Evolutionary conservation across 169 alveolate genomes (phyloP), one percentile per base, ranked within the genome.

Genomic region (Plasmodium coatneyi): DNA sequence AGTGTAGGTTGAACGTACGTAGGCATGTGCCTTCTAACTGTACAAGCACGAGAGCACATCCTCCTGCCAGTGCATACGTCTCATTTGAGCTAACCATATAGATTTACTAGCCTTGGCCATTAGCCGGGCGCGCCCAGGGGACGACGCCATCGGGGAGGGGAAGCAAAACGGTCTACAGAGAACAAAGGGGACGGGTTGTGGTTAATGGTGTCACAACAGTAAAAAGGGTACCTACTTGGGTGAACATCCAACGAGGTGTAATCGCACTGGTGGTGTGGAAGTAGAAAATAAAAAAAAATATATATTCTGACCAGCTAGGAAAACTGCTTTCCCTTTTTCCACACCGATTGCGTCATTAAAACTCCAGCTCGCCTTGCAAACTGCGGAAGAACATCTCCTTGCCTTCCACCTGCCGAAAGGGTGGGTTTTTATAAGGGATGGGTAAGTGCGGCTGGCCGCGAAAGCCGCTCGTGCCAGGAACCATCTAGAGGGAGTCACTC

Each of bases 381-480:
- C 93, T 78, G 28, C 86, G 93, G 80, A 86, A 86, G 80, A 86
- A 86, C 93, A 86, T 86, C 52, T 86, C 93, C 41, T 86, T 86
- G 0, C 93, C 93, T 30, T 86, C 93, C 22, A 86, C 86, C 93
- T 86, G 82, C n/a, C 22, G 60, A 19, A 32, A n/a, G 3, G 41
- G 19, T 32, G 34, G 2, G 3, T 12, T 4, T 60, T 14, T 60
- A 46, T 41, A 83, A 66, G 36, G 56, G 56, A 3, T 16, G n/a
- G 56, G n/a, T 46, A n/a, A 46, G 56, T 46, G 56, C 5, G 56
- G 16, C 0, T 9, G 5, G 16, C 56, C 56, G 56, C 2, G 56
- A 10, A 46, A 1, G 56, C 56, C n/a, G 56, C 56, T 46, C n/a
- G n/a, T 12, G 56, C 56, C n/a, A 12, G 56, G 56, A 46, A 3